A percentile compares a stretch with the other conserved stretches of the same genome.
These are phyloP conservation scores for Linaria vulgaris DNA, from an alignment of 257 asterid genomes.

Conservation along the genomic window DNA sequence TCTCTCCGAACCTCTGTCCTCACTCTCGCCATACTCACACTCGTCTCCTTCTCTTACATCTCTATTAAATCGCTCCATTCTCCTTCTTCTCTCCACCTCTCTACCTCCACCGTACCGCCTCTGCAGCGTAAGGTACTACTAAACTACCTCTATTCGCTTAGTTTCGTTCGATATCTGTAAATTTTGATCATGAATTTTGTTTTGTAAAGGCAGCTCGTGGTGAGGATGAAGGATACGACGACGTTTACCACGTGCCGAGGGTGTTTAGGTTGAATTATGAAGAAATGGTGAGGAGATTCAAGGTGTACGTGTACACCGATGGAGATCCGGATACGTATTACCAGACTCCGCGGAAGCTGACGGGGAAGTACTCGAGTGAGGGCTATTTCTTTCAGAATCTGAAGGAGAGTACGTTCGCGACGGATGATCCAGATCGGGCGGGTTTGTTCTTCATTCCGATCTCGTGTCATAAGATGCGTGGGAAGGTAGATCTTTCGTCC, in stretches of 20 bases:
- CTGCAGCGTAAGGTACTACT: slow-evolving; percentile 38
- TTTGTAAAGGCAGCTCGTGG: slow-evolving; percentile 6
- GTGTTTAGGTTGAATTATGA: slow-evolving; percentile 68
- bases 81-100: slow-evolving; percentile 39
- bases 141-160: neutral
- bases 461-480: slow-evolving; percentile 99
- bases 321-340: slow-evolving; percentile 97
- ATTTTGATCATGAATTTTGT: slow-evolving; percentile 24
- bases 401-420: slow-evolving; percentile 76
- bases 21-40: slow-evolving; percentile 62
- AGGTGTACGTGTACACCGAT: slow-evolving; percentile 83
- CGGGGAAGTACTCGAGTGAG: slow-evolving; percentile 94
- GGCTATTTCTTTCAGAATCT: slow-evolving; percentile 94
- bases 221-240: no score
- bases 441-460: slow-evolving; percentile 94
- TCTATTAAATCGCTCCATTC: no score
- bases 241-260: slow-evolving; percentile 69
- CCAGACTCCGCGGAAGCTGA: slow-evolving; percentile 95
- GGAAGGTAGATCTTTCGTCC: no score
- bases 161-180: neutral
- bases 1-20: slow-evolving; percentile 69
- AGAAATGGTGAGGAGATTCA: slow-evolving; percentile 77
- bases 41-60: slow-evolving; percentile 63
- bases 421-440: slow-evolving; percentile 85
- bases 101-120: slow-evolving; percentile 38